A percentile compares a stretch with the other conserved stretches of the same genome.
Evolutionary conservation across 139 green algal species (phyloP).

Genomic region (Marvania coccoides): DNA sequence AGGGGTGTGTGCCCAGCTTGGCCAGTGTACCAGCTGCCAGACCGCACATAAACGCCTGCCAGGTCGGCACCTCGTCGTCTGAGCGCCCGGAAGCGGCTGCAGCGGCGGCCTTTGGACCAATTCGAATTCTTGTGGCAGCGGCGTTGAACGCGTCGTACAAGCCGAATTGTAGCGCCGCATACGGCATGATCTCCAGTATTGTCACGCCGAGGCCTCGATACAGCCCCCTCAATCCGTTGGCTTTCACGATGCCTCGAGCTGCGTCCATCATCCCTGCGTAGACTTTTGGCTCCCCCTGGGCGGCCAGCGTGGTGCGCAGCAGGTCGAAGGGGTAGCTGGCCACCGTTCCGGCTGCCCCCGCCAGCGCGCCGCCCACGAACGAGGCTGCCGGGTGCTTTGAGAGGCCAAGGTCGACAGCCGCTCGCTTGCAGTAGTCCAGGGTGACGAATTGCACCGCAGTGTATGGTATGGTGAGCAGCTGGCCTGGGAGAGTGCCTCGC

Average conservation of each 20-base stretch:
- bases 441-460: conserved; percentile 95
- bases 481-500: conserved; percentile 85
- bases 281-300: conserved; percentile 89
- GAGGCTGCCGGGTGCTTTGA: conserved; percentile 44
- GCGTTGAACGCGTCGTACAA: conserved; percentile 84
- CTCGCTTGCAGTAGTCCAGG: conserved; percentile 58
- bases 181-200: conserved; percentile 95
- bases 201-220: conserved; percentile 87
- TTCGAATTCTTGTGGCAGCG: not conserved
- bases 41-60: conserved; percentile 60
- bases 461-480: conserved; percentile 93
- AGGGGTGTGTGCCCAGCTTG: conserved; percentile 82
- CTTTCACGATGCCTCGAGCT: conserved; percentile 41
- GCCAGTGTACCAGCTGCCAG: conserved; percentile 70
- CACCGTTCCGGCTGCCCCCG: conserved; percentile 82
- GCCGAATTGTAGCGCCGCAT: conserved; percentile 95
- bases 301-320: conserved; percentile 91
- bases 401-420: conserved; percentile 5
- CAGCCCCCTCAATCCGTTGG: conserved; percentile 46
- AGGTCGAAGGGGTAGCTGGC: conserved; percentile 97
- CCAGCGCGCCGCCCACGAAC: conserved; percentile 76
- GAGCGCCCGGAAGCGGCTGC: not conserved
- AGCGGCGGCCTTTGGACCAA: not conserved
- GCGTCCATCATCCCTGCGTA: conserved; percentile 9
- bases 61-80: not conserved